phyloP scores from a whole-genome alignment of 2,329 filamentous ascomycete species.

The Tothia fuscella region DNA sequence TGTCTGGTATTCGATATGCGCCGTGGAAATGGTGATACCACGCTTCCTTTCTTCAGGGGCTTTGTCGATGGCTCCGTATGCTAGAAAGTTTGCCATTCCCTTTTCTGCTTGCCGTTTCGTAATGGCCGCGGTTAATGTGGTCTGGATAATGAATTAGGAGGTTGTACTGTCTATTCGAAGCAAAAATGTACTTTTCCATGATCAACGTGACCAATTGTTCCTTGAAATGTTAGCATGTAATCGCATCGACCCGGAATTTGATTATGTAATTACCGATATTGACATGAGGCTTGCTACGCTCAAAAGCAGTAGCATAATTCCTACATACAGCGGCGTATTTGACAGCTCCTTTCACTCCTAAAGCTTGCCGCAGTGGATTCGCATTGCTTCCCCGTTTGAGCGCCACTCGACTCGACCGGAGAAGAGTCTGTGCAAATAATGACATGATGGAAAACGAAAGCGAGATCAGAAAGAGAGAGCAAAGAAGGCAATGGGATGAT shows the following conservation, averaged over 20 bases:
- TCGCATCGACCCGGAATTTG: not conserved
- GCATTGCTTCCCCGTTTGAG: conserved; percentile 54
- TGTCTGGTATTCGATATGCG: conserved; percentile 97
- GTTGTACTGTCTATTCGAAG: not conserved
- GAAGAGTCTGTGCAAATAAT: conserved; percentile 66
- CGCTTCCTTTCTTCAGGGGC: conserved; percentile 98
- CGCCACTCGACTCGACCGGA: conserved; percentile 69
- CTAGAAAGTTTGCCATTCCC: conserved; percentile 86
- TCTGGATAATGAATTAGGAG: no score
- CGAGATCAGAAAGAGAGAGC: conserved; percentile 11
- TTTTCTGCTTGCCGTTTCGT: conserved; percentile 96
- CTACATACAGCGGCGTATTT: conserved; percentile 54
- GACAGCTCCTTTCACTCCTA: conserved; percentile 50
- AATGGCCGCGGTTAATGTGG: conserved; percentile 94
- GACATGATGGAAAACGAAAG: conserved; percentile 51
- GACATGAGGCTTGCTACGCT: conserved; percentile 92
- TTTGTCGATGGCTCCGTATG: conserved; percentile 98
- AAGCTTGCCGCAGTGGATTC: conserved; percentile 65
- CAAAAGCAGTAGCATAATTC: conserved; percentile 52
- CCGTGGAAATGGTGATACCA: conserved; percentile 98
- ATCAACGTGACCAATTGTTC: conserved; percentile 98
- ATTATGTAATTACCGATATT: conserved; percentile 66
- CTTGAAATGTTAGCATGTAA: conserved; percentile 29
- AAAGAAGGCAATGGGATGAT: conserved; percentile 1
- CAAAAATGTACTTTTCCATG: conserved; percentile 91